A percentile compares a stretch with the other conserved stretches of the same genome.
Evolutionary conservation across 2,329 filamentous ascomycete species (phyloP).

Genomic region (Fusarium sp.): DNA sequence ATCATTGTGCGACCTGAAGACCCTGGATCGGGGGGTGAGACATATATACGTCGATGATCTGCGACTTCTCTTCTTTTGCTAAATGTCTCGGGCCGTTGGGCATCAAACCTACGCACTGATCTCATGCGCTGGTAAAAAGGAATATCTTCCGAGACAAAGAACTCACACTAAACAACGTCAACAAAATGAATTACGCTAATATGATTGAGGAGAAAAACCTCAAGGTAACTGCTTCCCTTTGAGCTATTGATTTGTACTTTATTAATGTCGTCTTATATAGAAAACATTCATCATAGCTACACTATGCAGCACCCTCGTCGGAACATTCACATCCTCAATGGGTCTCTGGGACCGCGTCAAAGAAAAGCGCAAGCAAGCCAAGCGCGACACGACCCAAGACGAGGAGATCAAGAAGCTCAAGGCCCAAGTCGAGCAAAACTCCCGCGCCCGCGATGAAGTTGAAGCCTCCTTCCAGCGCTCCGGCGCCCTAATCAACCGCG

Average conservation of each 20-base stretch:
- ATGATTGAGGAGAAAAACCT: constrained; percentile 44
- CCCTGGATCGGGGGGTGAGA: neutral
- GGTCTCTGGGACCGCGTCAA: constrained; percentile 43
- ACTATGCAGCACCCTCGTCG: constrained; percentile 41
- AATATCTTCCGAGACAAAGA: neutral
- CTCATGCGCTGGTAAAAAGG: neutral
- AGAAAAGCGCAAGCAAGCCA: constrained; percentile 35
- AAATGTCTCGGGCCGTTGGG: constrained; percentile 7
- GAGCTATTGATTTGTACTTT: rapidly evolving
- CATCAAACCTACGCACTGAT: constrained; percentile 7
- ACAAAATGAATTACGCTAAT: constrained; percentile 37
- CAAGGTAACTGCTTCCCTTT: constrained; percentile 2
- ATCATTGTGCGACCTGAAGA: constrained; percentile 16
- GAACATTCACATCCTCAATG: constrained; percentile 43
- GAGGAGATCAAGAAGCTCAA: constrained; percentile 42
- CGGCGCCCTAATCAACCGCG: constrained; percentile 39
- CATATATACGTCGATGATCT: constrained; percentile 18
- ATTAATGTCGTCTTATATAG: neutral
- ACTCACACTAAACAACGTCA: neutral
- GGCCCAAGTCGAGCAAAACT: constrained; percentile 27
- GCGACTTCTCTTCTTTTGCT: neutral
- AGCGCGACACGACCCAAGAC: constrained; percentile 40
- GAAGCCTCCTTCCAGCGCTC: constrained; percentile 36
- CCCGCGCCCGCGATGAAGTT: constrained; percentile 28
- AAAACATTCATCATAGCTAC: constrained; percentile 44